A percentile compares a stretch with the other conserved stretches of the same genome.
These are phyloP conservation scores for Aureobasidium sp. DNA, from an alignment of 2,329 filamentous ascomycete genomes.

Conservation along the genomic window DNA sequence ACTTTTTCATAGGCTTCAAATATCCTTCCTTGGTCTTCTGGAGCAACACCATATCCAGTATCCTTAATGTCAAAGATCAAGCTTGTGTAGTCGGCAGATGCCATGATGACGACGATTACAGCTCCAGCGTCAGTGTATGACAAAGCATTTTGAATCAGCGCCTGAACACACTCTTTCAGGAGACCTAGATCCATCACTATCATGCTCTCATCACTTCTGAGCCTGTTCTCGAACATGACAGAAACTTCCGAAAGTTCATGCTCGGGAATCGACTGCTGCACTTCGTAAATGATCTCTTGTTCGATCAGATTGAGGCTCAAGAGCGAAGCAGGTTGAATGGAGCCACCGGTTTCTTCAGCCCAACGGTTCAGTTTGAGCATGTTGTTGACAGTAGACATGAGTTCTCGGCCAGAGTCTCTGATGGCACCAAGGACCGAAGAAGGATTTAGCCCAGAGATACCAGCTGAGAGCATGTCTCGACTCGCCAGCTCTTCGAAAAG, in stretches of 20 bases:
- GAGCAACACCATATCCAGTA: constrained; percentile 45
- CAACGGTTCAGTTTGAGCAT: constrained; percentile 50
- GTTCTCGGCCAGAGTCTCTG: constrained; percentile 43
- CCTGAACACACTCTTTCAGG: constrained; percentile 48
- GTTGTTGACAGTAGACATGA: constrained; percentile 52
- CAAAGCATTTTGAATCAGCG: constrained; percentile 47
- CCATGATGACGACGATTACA: constrained; percentile 39
- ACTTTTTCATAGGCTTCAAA: constrained; percentile 52
- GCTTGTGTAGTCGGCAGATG: constrained; percentile 33
- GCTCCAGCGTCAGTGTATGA: constrained; percentile 45
- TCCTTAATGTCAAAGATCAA: constrained; percentile 49
- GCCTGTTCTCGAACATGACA: constrained; percentile 37
- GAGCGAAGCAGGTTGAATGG: constrained; percentile 25
- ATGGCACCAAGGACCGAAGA: constrained; percentile 40
- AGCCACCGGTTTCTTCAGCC: constrained; percentile 33
- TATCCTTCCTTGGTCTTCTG: constrained; percentile 41
- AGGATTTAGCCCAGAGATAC: constrained; percentile 22
- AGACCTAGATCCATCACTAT: constrained; percentile 43
- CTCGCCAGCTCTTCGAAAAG: constrained; percentile 46
- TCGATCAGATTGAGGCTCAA: constrained; percentile 39
- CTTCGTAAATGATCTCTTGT: constrained; percentile 35
- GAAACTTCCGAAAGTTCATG: constrained; percentile 33
- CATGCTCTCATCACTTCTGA: constrained; percentile 34
- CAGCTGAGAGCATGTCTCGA: constrained; percentile 27
- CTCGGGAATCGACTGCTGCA: constrained; percentile 33